phyloP scores from a whole-genome alignment of 116 monocot species.

The Papilionanthe hybrid region DNA sequence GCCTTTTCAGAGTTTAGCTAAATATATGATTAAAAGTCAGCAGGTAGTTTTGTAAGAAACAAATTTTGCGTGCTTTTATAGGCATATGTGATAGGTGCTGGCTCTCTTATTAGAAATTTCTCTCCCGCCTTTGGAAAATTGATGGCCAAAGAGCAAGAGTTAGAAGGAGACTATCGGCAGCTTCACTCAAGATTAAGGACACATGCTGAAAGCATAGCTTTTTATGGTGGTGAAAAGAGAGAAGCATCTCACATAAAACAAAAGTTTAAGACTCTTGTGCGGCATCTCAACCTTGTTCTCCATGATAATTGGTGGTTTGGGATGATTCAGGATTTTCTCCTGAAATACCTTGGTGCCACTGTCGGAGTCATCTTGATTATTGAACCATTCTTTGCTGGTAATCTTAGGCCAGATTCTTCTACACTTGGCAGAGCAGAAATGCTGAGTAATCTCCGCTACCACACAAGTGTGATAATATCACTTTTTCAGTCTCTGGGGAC shows the following conservation, averaged over 20 bases:
- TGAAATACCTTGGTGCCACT: conserved; percentile 97
- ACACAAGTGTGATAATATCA: conserved; percentile 98
- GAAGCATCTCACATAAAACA: conserved; percentile 70
- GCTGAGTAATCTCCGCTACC: conserved; percentile 97
- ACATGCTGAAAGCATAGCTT: conserved; percentile 94
- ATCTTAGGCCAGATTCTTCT: conserved; percentile 83
- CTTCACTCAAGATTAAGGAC: conserved; percentile 93
- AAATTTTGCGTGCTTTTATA: conserved; percentile 20
- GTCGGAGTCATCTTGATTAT: conserved; percentile 88
- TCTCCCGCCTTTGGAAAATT: conserved; percentile 96
- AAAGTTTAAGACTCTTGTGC: conserved; percentile 62
- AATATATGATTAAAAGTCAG: neutral
- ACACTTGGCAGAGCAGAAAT: conserved; percentile 96
- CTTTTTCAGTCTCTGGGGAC: conserved; percentile 95
- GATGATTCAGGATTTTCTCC: conserved; percentile 94
- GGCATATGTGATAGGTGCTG: conserved; percentile 95
- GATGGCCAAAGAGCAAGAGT: conserved; percentile 89
- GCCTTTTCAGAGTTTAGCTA: neutral
- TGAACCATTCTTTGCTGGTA: conserved; percentile 95
- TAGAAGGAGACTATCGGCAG: conserved; percentile 95
- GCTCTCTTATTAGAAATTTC: conserved; percentile 74
- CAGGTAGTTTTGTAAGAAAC: neutral
- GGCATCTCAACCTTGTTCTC: conserved; percentile 71
- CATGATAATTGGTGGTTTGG: conserved; percentile 98
- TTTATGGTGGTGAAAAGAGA: conserved; percentile 93